Conservation (phyloP, 2,329 filamentous ascomycete species). For the Pestalotiopsis fici region DNA sequence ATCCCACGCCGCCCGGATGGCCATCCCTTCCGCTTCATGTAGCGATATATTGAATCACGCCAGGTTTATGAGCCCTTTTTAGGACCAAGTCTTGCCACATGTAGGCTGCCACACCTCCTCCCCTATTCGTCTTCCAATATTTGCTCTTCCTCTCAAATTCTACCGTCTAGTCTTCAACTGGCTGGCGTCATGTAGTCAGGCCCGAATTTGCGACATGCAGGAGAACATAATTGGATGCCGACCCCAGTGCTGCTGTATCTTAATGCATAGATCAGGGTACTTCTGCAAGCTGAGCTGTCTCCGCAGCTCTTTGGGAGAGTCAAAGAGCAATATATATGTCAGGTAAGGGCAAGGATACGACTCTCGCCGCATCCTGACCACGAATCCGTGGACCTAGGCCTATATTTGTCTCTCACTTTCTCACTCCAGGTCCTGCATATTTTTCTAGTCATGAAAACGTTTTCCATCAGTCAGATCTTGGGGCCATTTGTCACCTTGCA, state of each 20-base stretch:
- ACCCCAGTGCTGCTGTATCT: neutral
- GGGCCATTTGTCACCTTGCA: no score
- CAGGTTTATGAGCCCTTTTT: neutral
- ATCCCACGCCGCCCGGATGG: neutral
- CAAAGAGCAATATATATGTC: neutral
- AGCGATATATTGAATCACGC: neutral
- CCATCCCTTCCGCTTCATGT: neutral
- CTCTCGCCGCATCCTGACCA: neutral
- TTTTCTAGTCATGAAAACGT: neutral
- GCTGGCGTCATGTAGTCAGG: neutral
- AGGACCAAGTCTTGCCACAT: neutral
- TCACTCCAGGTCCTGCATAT: no score
- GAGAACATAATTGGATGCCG: neutral
- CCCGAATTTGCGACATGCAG: neutral
- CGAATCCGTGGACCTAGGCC: neutral
- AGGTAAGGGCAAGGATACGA: neutral
- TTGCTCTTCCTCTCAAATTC: neutral
- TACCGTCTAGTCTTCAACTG: neutral
- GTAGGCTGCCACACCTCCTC: neutral
- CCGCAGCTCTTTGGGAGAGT: neutral
- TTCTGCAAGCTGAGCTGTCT: slow-evolving; percentile 2
- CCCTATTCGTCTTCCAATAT: neutral
- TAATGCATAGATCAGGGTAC: neutral
- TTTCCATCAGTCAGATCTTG: neutral
- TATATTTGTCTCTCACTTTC: neutral